Conservation (phyloP, 164 flowering plant species). For the Vitis labrusca region DNA sequence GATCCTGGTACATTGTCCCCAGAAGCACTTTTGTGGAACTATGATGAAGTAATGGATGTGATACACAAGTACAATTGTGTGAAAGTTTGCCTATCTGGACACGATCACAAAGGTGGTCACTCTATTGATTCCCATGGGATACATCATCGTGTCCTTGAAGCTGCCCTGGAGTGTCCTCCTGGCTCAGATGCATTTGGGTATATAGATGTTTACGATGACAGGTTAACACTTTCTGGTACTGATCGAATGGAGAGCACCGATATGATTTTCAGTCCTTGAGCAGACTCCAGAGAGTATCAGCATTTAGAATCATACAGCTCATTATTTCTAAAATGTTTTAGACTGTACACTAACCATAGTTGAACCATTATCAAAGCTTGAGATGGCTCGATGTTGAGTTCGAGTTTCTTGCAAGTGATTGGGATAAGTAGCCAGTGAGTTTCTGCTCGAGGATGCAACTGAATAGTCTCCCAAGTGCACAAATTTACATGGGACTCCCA, state of each 20-base stretch:
- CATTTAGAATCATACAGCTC: neutral
- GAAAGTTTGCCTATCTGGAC: constrained; percentile 84
- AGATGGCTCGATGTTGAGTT: neutral
- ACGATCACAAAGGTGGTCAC: constrained; percentile 86
- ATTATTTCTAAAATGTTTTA: neutral
- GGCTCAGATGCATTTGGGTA: constrained; percentile 75
- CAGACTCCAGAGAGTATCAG: neutral
- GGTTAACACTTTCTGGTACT: constrained; percentile 59
- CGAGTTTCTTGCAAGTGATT: neutral
- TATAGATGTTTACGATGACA: constrained; percentile 65
- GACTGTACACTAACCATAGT: constrained; percentile 5
- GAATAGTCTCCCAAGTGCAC: neutral
- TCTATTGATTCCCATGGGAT: constrained; percentile 77
- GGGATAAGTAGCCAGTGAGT: neutral
- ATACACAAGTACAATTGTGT: constrained; percentile 77
- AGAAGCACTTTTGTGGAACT: constrained; percentile 88
- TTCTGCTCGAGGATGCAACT: neutral
- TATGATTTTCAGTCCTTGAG: constrained; percentile 45
- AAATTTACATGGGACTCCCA: too few relatives aligned
- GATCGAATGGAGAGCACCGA: constrained; percentile 66
- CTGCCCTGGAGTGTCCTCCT: constrained; percentile 93
- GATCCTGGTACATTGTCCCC: constrained; percentile 60
- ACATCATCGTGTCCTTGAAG: constrained; percentile 87
- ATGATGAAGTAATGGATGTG: constrained; percentile 78
- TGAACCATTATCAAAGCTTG: neutral